A percentile compares a stretch with the other conserved stretches of the same genome.
phyloP scores from a whole-genome alignment of 805 yeast species.

The Starmerella apis region DNA sequence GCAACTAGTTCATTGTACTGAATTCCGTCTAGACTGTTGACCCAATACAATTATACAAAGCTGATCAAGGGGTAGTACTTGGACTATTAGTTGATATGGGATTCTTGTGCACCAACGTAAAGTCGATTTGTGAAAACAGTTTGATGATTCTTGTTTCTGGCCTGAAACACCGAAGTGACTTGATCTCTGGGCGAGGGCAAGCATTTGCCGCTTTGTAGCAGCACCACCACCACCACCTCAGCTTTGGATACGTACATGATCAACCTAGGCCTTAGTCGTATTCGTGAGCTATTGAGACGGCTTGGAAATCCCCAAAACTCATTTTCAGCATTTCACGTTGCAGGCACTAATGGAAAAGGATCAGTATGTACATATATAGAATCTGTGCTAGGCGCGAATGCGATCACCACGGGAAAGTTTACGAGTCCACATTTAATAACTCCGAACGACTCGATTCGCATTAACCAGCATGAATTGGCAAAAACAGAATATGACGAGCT shows the following conservation, averaged over 20 bases:
- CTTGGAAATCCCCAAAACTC: conserved; percentile 61
- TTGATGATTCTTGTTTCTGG: no score
- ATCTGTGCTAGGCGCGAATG: conserved; percentile 45
- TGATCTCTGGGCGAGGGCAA: not conserved
- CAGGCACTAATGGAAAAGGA: conserved; percentile 97
- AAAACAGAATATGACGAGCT: conserved; percentile 38
- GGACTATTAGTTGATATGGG: no score
- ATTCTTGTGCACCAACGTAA: no score
- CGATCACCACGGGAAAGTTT: conserved; percentile 57
- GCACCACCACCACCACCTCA: no score
- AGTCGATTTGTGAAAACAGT: no score
- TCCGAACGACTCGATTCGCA: conserved; percentile 63
- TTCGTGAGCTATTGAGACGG: conserved; percentile 36
- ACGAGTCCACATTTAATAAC: conserved; percentile 78
- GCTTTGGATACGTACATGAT: conserved; percentile 37
- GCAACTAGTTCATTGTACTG: no score
- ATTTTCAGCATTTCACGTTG: conserved; percentile 71
- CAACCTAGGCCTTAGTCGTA: conserved; percentile 49
- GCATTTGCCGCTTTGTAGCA: not conserved
- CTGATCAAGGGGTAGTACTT: no score
- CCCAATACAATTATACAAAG: no score
- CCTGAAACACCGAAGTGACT: not conserved
- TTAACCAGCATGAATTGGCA: conserved; percentile 51
- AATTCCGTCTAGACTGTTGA: no score
- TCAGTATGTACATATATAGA: conserved; percentile 77